A percentile compares a stretch with the other conserved stretches of the same genome.
Conservation (phyloP, 768 basidiomycete species). For the Fomitopsis serialis region DNA sequence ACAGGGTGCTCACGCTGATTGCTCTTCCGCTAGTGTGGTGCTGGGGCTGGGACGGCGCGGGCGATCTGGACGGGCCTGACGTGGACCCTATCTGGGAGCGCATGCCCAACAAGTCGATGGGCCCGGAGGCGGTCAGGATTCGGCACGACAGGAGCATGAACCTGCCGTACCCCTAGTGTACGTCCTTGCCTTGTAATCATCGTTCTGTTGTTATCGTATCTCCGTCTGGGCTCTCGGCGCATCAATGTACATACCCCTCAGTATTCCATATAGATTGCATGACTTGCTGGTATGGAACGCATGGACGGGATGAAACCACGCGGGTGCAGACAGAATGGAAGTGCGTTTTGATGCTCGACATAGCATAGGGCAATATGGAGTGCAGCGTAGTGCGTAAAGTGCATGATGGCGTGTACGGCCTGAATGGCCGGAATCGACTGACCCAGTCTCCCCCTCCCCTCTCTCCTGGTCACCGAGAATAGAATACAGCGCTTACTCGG, state of each 20-base stretch:
- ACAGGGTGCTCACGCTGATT: not conserved
- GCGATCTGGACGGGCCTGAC: slow-evolving; percentile 95
- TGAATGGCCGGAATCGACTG: slow-evolving; percentile 6
- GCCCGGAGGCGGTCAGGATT: slow-evolving; percentile 55
- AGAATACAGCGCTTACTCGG: slow-evolving; percentile 47
- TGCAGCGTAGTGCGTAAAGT: slow-evolving; percentile 13
- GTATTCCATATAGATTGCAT: not conserved
- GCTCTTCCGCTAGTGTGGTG: slow-evolving; percentile 77
- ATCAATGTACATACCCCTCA: not conserved
- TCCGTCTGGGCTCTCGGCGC: not conserved
- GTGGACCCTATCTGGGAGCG: slow-evolving; percentile 97
- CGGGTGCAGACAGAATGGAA: no score
- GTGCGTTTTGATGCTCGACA: slow-evolving; percentile 20
- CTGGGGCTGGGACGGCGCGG: slow-evolving; percentile 99
- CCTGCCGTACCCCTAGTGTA: not conserved
- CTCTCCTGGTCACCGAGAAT: slow-evolving; percentile 10
- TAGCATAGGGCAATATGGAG: slow-evolving; percentile 22
- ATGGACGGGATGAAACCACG: no score
- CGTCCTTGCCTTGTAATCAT: not conserved
- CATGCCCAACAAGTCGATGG: slow-evolving; percentile 63
- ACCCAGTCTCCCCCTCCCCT: slow-evolving; percentile 11
- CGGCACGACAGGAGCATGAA: slow-evolving; percentile 47
- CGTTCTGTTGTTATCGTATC: not conserved
- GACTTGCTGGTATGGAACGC: no score
- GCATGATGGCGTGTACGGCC: slow-evolving; percentile 16